Conservation (phyloP, 306 rosid genomes). For the Cajanus cajan region DNA sequence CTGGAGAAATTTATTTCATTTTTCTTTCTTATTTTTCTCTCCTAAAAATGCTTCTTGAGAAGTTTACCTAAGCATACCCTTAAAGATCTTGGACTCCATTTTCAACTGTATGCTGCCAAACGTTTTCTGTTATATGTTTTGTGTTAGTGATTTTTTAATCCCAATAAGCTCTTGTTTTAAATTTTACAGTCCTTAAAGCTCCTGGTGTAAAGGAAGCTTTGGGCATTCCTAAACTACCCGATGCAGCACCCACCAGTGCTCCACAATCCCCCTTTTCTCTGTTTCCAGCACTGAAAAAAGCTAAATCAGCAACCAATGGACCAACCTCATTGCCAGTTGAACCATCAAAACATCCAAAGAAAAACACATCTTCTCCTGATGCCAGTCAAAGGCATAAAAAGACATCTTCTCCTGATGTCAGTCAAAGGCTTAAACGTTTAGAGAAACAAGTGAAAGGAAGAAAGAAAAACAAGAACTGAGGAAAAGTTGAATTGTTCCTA, state of each 20-base stretch:
- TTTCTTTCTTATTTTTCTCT: too few species aligned
- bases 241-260: slow-evolving; percentile 30
- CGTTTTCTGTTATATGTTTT: background rate
- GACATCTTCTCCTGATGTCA: slow-evolving; percentile 54
- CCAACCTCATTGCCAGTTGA: slow-evolving; percentile 37
- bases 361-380: slow-evolving; percentile 50
- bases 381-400: slow-evolving; percentile 69
- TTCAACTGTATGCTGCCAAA: background rate
- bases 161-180: background rate
- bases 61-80: background rate
- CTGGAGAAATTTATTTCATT: too few species aligned
- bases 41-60: too few species aligned
- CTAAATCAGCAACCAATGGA: slow-evolving; percentile 25
- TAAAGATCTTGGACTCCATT: background rate
- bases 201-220: slow-evolving; percentile 63
- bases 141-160: background rate
- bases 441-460: slow-evolving; percentile 80
- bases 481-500: background rate
- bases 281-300: slow-evolving; percentile 48
- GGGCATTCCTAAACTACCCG: slow-evolving; percentile 56
- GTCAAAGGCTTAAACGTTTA: slow-evolving; percentile 75
- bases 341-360: slow-evolving; percentile 41
- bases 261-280: slow-evolving; percentile 52
- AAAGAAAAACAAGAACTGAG: slow-evolving; percentile 60
- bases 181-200: slow-evolving; percentile 50